These are phyloP conservation scores for Cadophora sp. DNA, from an alignment of 2,329 filamentous ascomycete genomes.

Conservation along the genomic window DNA sequence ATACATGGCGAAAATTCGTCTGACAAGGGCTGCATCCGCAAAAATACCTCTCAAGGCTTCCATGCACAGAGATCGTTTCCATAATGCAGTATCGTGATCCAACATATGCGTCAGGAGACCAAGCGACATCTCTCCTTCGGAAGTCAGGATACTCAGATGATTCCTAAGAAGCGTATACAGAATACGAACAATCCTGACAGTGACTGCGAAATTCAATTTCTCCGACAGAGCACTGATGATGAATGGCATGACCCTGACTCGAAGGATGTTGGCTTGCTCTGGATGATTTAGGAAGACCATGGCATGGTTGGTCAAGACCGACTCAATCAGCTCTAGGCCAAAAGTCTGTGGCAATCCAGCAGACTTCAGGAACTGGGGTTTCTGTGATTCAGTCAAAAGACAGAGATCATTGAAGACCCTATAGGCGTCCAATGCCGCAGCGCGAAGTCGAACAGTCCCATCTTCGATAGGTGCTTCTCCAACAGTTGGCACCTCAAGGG, in stretches of 20 bases:
- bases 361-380: conserved; percentile 81
- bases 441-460: conserved; percentile 69
- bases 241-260: conserved; percentile 81
- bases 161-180: conserved; percentile 81
- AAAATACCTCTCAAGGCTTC: conserved; percentile 90
- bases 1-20: conserved; percentile 81
- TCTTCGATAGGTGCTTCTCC: conserved; percentile 73
- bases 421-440: conserved; percentile 86
- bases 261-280: conserved; percentile 82
- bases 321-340: conserved; percentile 90
- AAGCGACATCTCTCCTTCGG: conserved; percentile 84
- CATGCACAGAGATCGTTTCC: conserved; percentile 91
- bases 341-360: conserved; percentile 81
- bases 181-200: conserved; percentile 82
- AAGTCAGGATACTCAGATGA: conserved; percentile 75
- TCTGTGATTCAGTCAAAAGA: conserved; percentile 83
- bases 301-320: conserved; percentile 85
- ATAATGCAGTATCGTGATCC: conserved; percentile 82
- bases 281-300: conserved; percentile 77
- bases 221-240: conserved; percentile 80
- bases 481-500: conserved; percentile 61
- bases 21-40: conserved; percentile 76
- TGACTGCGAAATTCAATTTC: conserved; percentile 79
- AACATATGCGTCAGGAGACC: conserved; percentile 84
- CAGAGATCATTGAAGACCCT: conserved; percentile 90